phyloP scores from a whole-genome alignment of 1,284 basidiomycete genomes.

The Porodaedalea pini region DNA sequence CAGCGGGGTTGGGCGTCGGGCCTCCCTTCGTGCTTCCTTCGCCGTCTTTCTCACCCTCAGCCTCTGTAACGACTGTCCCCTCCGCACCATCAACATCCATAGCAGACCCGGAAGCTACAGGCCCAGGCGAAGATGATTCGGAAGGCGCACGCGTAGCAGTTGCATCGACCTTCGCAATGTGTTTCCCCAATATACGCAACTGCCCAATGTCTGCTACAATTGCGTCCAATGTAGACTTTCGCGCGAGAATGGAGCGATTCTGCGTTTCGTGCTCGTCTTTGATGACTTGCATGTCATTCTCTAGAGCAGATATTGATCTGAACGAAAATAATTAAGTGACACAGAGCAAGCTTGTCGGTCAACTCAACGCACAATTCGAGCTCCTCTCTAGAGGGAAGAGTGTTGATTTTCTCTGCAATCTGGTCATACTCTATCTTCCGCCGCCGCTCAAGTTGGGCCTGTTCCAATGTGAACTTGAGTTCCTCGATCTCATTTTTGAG shows the following conservation, averaged over 20 bases:
- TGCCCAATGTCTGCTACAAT: conserved; percentile 60
- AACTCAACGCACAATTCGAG: conserved; percentile 55
- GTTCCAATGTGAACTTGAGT: conserved; percentile 68
- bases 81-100: conserved; percentile 25
- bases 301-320: conserved; percentile 65
- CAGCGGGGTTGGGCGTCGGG: conserved; percentile 33
- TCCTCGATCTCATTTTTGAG: conserved; percentile 68
- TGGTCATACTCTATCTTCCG: conserved; percentile 82
- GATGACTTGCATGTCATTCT: conserved; percentile 75
- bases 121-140: conserved; percentile 37
- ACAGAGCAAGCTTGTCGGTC: background rate
- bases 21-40: conserved; percentile 27
- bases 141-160: conserved; percentile 30
- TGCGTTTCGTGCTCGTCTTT: conserved; percentile 70
- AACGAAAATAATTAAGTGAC: conserved; percentile 8
- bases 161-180: conserved; percentile 25
- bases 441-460: conserved; percentile 67
- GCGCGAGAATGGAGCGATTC: conserved; percentile 57
- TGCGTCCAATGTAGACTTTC: conserved; percentile 61
- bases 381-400: conserved; percentile 69
- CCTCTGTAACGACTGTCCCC: conserved; percentile 30
- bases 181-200: conserved; percentile 64
- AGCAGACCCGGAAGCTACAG: conserved; percentile 15
- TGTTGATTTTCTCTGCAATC: conserved; percentile 76
- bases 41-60: conserved; percentile 40